Percentiles rank a stretch among this genome's conserved stretches.
These are phyloP conservation scores for Wickerhamiella shivajii DNA, from an alignment of 805 yeast genomes.

Conservation along the genomic window DNA sequence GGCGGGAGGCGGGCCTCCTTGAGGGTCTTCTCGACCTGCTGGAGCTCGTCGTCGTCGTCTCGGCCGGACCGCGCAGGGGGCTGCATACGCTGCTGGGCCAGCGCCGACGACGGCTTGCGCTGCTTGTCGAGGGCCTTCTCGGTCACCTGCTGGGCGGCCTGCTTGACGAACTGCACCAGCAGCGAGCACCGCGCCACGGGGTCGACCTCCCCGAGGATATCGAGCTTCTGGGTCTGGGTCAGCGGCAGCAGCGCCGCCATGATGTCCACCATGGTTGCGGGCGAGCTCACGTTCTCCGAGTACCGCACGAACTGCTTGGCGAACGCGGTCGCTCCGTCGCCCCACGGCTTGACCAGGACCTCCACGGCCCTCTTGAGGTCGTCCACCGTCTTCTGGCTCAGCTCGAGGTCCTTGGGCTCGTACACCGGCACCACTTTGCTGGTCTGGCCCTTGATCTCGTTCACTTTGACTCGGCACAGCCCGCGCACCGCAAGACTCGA, in stretches of 20 bases:
- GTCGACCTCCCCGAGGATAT: constrained; percentile 19
- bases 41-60: constrained; percentile 26
- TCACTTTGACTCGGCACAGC: constrained; percentile 11
- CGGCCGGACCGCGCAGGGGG: constrained; percentile 1
- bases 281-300: constrained; percentile 15
- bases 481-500: constrained; percentile 10
- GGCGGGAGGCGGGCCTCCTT: constrained; percentile 17
- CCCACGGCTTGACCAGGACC: constrained; percentile 10
- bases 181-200: constrained; percentile 17
- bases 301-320: constrained; percentile 14
- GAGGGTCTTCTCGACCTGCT: constrained; percentile 20
- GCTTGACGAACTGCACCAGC: constrained; percentile 13
- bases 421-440: constrained; percentile 7
- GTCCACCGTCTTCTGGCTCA: constrained; percentile 8
- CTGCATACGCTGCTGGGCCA: neutral
- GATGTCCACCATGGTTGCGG: constrained; percentile 25
- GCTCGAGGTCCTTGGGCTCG: constrained; percentile 4
- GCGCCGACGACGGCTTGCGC: neutral
- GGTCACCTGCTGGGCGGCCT: constrained; percentile 10
- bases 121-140: neutral
- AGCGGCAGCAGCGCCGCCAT: constrained; percentile 25
- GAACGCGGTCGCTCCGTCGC: constrained; percentile 8
- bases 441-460: neutral
- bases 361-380: constrained; percentile 11
- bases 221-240: constrained; percentile 20